These are phyloP conservation scores for Tubosaeta sp. DNA, from an alignment of 768 basidiomycete genomes.

Conservation along the genomic window DNA sequence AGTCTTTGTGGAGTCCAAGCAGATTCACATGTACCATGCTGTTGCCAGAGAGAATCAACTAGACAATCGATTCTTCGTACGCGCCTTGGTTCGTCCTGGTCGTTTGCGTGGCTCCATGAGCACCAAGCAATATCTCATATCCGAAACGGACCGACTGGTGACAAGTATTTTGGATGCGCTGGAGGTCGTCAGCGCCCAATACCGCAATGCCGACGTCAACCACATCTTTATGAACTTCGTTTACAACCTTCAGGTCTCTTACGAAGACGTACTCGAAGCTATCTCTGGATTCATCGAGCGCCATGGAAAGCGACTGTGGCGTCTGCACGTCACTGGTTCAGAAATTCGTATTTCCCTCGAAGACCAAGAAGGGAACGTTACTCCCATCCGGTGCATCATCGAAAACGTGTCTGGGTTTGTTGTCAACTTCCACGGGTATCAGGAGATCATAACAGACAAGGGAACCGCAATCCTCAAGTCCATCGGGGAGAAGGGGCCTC, in stretches of 20 bases:
- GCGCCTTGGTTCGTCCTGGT: conserved; percentile 93
- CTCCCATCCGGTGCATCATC: conserved; percentile 95
- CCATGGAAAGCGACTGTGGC: conserved; percentile 97
- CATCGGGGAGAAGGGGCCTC: conserved; percentile 94
- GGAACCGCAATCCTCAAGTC: conserved; percentile 95
- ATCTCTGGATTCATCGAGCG: conserved; percentile 99
- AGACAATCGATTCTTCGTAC: conserved; percentile 98
- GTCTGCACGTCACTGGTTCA: conserved; percentile 94
- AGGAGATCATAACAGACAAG: conserved; percentile 95
- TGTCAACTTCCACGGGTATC: conserved; percentile 97
- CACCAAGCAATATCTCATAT: conserved; percentile 96
- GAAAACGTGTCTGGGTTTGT: conserved; percentile 99
- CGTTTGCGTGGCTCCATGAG: conserved; percentile 89
- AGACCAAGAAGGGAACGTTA: conserved; percentile 91
- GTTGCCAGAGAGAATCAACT: conserved; percentile 94
- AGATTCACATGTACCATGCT: conserved; percentile 97
- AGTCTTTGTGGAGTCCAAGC: conserved; percentile 94
- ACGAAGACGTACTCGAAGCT: conserved; percentile 94
- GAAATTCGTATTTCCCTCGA: conserved; percentile 95
- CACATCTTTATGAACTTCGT: conserved; percentile 99
- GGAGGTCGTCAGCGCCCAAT: conserved; percentile 86
- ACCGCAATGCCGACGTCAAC: conserved; percentile 94
- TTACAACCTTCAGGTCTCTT: conserved; percentile 91
- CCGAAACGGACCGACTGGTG: conserved; percentile 95
- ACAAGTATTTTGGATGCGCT: conserved; percentile 91